Evolutionary conservation across 2,329 filamentous ascomycete species (phyloP).

Genomic region (Xylogone sp.): DNA sequence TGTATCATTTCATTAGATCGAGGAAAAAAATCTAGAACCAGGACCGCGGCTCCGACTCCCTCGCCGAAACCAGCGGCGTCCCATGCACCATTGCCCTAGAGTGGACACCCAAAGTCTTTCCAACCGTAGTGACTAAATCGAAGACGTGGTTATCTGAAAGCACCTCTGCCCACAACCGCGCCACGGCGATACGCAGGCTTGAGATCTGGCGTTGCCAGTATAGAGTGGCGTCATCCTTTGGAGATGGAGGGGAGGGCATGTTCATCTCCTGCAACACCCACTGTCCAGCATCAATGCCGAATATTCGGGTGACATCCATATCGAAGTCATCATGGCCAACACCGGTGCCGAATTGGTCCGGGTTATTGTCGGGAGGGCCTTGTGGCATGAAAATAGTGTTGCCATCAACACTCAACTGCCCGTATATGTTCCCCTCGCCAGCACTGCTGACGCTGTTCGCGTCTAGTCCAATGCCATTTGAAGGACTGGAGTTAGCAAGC

Average conservation of each 20-base stretch:
- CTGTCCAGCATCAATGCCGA: neutral
- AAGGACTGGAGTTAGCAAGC: slow-evolving; percentile 31
- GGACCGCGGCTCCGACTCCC: slow-evolving; percentile 24
- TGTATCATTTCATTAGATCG: neutral
- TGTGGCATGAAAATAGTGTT: neutral
- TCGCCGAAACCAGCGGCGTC: slow-evolving; percentile 35
- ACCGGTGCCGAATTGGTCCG: neutral
- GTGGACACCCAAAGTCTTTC: slow-evolving; percentile 52
- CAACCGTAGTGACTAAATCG: slow-evolving; percentile 56
- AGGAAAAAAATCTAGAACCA: neutral
- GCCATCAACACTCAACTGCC: neutral
- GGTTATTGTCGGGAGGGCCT: neutral
- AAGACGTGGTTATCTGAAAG: slow-evolving; percentile 62
- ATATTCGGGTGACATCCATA: neutral
- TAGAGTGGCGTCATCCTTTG: neutral
- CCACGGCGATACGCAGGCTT: slow-evolving; percentile 54
- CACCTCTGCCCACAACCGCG: slow-evolving; percentile 57
- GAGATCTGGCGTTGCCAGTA: slow-evolving; percentile 23
- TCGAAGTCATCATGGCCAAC: slow-evolving; percentile 40
- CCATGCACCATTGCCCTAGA: slow-evolving; percentile 46
- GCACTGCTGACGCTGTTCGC: slow-evolving; percentile 5
- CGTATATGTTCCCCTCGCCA: slow-evolving; percentile 28
- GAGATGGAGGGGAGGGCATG: slow-evolving; percentile 1
- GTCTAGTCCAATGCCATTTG: slow-evolving; percentile 32
- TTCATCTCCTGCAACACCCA: neutral